Conservation (phyloP, 2,329 filamentous ascomycete genomes). For the Ilyonectria destructans region DNA sequence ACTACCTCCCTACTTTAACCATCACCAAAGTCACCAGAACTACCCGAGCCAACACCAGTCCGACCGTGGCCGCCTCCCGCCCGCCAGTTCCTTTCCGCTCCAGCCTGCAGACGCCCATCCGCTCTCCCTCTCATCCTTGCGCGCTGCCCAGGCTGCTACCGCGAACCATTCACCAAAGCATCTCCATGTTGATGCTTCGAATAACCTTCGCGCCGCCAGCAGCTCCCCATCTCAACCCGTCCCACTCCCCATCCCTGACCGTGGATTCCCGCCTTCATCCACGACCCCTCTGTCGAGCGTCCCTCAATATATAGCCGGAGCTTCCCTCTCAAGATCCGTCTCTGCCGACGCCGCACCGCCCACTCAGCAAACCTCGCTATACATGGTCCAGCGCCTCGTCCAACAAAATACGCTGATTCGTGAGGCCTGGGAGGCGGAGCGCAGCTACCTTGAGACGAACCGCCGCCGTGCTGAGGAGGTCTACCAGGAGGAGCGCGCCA, state of each 20-base stretch:
- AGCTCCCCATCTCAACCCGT: slow-evolving; percentile 40
- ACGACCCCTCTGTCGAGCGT: slow-evolving; percentile 43
- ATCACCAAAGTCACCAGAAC: slow-evolving; percentile 33
- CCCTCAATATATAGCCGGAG: slow-evolving; percentile 40
- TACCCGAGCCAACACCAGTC: slow-evolving; percentile 33
- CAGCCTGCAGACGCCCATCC: slow-evolving; percentile 36
- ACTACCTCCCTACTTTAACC: slow-evolving; percentile 42
- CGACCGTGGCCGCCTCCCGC: slow-evolving; percentile 43
- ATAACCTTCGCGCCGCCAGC: slow-evolving; percentile 35
- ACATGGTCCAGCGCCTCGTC: slow-evolving; percentile 59
- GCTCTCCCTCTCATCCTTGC: slow-evolving; percentile 47
- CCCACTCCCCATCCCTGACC: slow-evolving; percentile 34
- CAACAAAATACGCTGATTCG: slow-evolving; percentile 62
- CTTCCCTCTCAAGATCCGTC: slow-evolving; percentile 49
- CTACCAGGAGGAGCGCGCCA: slow-evolving; percentile 68
- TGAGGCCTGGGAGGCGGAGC: slow-evolving; percentile 70
- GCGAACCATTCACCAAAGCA: slow-evolving; percentile 33
- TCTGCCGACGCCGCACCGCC: slow-evolving; percentile 52
- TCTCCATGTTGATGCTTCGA: slow-evolving; percentile 39
- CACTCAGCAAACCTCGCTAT: slow-evolving; percentile 51
- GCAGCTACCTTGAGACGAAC: slow-evolving; percentile 69
- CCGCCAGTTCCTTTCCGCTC: slow-evolving; percentile 44
- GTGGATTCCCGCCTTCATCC: slow-evolving; percentile 41
- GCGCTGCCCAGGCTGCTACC: slow-evolving; percentile 42
- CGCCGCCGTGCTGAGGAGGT: slow-evolving; percentile 69